These are phyloP conservation scores for Ophiostoma populinum DNA, from an alignment of 2,329 filamentous ascomycete species.

Conservation along the genomic window DNA sequence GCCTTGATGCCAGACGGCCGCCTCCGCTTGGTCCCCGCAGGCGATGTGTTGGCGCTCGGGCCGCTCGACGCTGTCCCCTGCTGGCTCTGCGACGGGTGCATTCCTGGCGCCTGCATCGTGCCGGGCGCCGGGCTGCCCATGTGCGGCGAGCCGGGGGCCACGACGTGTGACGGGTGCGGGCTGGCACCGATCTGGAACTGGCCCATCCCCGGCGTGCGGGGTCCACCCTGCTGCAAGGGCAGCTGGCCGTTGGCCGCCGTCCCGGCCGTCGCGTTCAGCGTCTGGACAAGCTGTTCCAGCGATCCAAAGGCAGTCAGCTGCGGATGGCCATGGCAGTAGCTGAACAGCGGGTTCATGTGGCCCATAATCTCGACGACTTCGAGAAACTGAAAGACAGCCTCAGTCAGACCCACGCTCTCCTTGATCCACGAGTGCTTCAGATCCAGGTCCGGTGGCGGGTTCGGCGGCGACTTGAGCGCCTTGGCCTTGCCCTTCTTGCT, in stretches of 20 bases:
- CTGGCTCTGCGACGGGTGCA: constrained; percentile 51
- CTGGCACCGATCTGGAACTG: constrained; percentile 43
- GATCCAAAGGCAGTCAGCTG: constrained; percentile 38
- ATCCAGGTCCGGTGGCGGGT: constrained; percentile 40
- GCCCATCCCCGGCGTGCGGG: constrained; percentile 35
- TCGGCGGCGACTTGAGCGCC: constrained; percentile 40
- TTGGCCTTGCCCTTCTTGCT: constrained; percentile 47
- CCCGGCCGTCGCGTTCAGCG: constrained; percentile 22
- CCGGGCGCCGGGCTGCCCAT: constrained; percentile 43
- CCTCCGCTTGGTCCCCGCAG: constrained; percentile 40
- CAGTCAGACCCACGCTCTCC: constrained; percentile 38
- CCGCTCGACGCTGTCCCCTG: constrained; percentile 50
- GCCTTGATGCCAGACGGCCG: constrained; percentile 39
- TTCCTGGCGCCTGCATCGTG: constrained; percentile 45
- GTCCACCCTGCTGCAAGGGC: constrained; percentile 26
- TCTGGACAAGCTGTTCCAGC: constrained; percentile 40
- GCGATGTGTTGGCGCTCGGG: constrained; percentile 50
- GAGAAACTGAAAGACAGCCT: constrained; percentile 44
- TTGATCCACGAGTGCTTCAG: constrained; percentile 43
- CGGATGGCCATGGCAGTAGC: constrained; percentile 36
- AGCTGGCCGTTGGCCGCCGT: constrained; percentile 29
- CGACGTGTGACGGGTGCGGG: constrained; percentile 40
- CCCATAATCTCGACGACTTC: constrained; percentile 51
- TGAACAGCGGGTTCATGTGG: constrained; percentile 48
- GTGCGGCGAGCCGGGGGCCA: constrained; percentile 45